These are phyloP conservation scores for Phaeolepiota aurea DNA, from an alignment of 768 basidiomycete species.

Conservation along the genomic window DNA sequence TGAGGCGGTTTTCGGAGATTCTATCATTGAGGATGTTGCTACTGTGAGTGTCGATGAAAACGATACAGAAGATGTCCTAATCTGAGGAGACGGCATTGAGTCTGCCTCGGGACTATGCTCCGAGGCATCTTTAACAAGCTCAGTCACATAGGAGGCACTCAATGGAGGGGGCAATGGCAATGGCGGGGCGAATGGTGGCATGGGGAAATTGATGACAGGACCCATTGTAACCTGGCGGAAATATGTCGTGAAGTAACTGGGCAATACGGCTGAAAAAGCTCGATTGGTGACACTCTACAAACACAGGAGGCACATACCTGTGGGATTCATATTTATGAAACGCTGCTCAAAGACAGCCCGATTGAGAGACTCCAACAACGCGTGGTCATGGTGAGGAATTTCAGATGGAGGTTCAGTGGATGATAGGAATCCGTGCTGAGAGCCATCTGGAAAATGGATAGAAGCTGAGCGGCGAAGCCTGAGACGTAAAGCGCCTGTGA, in stretches of 20 bases:
- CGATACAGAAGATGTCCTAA: conserved; percentile 38
- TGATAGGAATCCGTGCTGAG: conserved; percentile 26
- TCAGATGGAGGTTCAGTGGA: conserved; percentile 22
- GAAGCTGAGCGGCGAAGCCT: conserved; percentile 40
- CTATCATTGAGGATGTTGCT: conserved; percentile 22
- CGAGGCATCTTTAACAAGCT: conserved; percentile 22
- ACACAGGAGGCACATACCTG: conserved; percentile 33
- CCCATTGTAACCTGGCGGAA: conserved; percentile 58
- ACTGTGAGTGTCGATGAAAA: conserved; percentile 43
- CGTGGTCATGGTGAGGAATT: conserved; percentile 53
- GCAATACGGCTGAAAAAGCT: conserved; percentile 47
- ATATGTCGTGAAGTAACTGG: conserved; percentile 62
- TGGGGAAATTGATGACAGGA: conserved; percentile 54
- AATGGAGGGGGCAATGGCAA: conserved; percentile 44
- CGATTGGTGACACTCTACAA: conserved; percentile 1
- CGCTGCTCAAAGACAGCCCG: conserved; percentile 60
- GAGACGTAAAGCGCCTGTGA: conserved; percentile 59
- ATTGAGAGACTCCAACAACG: conserved; percentile 58
- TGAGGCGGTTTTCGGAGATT: conserved; percentile 12
- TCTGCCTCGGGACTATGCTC: conserved; percentile 29
- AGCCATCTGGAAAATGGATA: conserved; percentile 41
- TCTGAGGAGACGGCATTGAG: conserved; percentile 19
- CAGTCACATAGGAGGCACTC: conserved; percentile 27
- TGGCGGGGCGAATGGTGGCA: conserved; percentile 63
- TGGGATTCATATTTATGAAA: conserved; percentile 65